These are phyloP conservation scores for Pestalotiopsis sp. DNA, from an alignment of 2,329 filamentous ascomycete species.

Conservation along the genomic window DNA sequence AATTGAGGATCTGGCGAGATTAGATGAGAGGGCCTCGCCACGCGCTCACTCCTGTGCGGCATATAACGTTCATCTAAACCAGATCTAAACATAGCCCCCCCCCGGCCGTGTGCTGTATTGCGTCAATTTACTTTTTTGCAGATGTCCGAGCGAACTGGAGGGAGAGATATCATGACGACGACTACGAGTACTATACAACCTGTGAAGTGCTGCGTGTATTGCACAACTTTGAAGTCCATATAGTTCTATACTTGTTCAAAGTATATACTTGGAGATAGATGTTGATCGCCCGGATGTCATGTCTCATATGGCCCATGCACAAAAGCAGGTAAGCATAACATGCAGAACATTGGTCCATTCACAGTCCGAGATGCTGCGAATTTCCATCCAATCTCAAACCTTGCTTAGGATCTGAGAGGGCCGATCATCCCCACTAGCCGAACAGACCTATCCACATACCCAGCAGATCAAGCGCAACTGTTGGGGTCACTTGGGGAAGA, in stretches of 20 bases:
- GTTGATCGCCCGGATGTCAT: neutral
- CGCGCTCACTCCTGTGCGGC: neutral
- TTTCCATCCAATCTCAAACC: slow-evolving; percentile 2
- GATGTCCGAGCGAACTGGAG: neutral
- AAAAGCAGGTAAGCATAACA: neutral
- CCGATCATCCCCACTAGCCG: slow-evolving; percentile 1
- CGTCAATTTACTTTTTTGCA: neutral
- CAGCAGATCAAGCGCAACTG: neutral
- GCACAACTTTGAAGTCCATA: neutral
- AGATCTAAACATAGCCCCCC: neutral
- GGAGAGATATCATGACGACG: neutral
- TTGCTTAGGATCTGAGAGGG: neutral
- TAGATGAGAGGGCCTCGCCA: neutral
- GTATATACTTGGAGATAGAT: neutral
- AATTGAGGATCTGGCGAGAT: neutral
- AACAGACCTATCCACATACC: neutral
- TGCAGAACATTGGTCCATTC: neutral
- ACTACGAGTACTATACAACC: neutral
- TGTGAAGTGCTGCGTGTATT: neutral
- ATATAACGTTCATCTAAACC: neutral
- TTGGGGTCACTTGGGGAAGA: slow-evolving; percentile 6
- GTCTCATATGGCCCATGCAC: neutral
- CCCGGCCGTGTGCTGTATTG: neutral
- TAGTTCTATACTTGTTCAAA: neutral
- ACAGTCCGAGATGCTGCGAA: neutral